These are phyloP conservation scores for Przewalskia tangutica DNA, from an alignment of 257 asterid species.

Conservation along the genomic window DNA sequence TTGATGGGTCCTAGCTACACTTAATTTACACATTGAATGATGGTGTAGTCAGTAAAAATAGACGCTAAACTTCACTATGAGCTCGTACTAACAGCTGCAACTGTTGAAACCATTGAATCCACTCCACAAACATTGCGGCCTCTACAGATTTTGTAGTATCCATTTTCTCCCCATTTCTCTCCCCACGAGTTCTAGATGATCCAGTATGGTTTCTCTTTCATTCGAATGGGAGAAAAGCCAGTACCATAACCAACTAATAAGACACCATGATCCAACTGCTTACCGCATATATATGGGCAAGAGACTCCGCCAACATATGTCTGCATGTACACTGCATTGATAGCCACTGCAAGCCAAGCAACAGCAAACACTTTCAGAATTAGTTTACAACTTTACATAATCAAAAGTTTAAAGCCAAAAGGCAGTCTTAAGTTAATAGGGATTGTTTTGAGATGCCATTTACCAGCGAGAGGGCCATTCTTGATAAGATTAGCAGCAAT, in stretches of 20 bases:
- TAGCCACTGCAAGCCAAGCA: constrained; percentile 48
- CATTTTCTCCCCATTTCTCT: constrained; percentile 66
- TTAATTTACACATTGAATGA: background rate
- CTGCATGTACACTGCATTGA: constrained; percentile 85
- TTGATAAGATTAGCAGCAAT: constrained; percentile 87
- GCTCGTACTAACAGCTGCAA: constrained; percentile 49
- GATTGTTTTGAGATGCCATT: background rate
- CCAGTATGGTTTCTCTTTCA: constrained; percentile 79
- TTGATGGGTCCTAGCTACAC: background rate
- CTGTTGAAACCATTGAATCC: constrained; percentile 85
- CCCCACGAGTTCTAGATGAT: constrained; percentile 93
- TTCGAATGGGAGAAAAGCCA: constrained; percentile 54
- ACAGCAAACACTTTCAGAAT: background rate
- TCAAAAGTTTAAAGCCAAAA: background rate
- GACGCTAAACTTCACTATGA: background rate
- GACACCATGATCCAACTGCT: constrained; percentile 67
- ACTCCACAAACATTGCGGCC: constrained; percentile 74
- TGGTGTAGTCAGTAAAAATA: background rate
- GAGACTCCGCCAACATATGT: constrained; percentile 79
- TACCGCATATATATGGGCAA: constrained; percentile 72
- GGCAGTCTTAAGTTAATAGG: background rate
- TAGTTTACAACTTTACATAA: background rate
- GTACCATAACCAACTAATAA: constrained; percentile 70
- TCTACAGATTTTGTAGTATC: constrained; percentile 63
- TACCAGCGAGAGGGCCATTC: constrained; percentile 92